Conservation (phyloP, 2,329 filamentous ascomycete species). For the Ascocoryne sarcoides region DNA sequence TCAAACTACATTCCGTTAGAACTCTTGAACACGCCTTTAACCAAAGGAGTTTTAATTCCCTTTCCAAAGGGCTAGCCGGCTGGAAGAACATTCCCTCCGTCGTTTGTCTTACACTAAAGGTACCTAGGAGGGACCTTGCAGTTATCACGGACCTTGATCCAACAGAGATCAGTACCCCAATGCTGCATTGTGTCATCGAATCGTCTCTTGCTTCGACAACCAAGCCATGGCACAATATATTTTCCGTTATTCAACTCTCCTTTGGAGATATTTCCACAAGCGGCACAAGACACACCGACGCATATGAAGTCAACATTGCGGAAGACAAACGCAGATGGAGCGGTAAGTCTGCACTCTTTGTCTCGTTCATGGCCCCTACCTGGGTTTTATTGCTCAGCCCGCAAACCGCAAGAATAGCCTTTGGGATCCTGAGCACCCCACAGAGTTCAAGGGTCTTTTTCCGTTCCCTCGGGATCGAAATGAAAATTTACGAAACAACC, state of each 20-base stretch:
- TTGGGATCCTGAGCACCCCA: constrained; percentile 3
- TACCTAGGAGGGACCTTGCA: constrained; percentile 2
- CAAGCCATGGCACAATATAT: constrained; percentile 1
- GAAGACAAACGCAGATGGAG: constrained; percentile 5
- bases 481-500: constrained; percentile 2
- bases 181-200: constrained; percentile 1
- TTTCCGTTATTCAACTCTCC: constrained; percentile 4
- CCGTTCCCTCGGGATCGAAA: not conserved
- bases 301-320: constrained; percentile 1
- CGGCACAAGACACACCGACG: not conserved
- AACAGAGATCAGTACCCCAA: not conserved
- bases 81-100: constrained; percentile 4
- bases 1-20: not conserved
- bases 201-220: not conserved
- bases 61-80: not conserved
- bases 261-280: constrained; percentile 3
- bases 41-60: not conserved
- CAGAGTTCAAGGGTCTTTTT: not conserved
- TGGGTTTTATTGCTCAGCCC: constrained; percentile 1
- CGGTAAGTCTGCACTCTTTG: constrained; percentile 2
- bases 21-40: not conserved
- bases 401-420: not conserved
- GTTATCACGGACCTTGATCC: not conserved
- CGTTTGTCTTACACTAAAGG: constrained; percentile 5
- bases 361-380: constrained; percentile 5